Conservation (phyloP, 208 protist species). For the Trypanosoma lewisi region DNA sequence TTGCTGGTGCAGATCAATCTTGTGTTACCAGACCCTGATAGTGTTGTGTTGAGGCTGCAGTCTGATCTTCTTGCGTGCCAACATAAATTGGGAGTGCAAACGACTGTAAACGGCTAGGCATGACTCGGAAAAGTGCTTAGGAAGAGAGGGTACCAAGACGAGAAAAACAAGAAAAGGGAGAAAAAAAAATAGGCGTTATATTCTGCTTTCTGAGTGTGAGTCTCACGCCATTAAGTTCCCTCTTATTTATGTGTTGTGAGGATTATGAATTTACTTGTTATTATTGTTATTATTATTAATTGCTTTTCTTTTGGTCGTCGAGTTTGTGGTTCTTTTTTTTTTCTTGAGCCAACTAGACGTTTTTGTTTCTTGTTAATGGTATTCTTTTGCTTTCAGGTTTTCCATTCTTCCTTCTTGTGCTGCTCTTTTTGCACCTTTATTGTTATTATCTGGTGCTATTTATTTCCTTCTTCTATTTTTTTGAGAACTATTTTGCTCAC, state of each 20-base stretch:
- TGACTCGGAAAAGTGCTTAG: no score
- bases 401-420: not conserved
- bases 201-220: no score
- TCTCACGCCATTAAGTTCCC: no score
- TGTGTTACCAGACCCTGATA: not conserved
- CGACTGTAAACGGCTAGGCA: not conserved
- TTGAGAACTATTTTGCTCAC: no score
- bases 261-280: no score
- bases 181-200: no score
- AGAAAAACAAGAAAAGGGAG: no score
- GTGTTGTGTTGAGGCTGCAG: conserved; percentile 11
- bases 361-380: not conserved
- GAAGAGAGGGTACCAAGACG: no score
- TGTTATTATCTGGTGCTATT: no score
- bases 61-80: conserved; percentile 14
- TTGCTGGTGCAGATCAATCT: not conserved
- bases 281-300: not conserved
- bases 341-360: not conserved
- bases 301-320: not conserved
- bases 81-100: not conserved
- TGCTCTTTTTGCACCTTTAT: not conserved
- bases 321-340: not conserved
- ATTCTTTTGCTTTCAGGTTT: not conserved
- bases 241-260: no score
- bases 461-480: not conserved